Evolutionary conservation across 73 alveolate genomes (phyloP).

Genomic region (Uronychia binucleata): DNA sequence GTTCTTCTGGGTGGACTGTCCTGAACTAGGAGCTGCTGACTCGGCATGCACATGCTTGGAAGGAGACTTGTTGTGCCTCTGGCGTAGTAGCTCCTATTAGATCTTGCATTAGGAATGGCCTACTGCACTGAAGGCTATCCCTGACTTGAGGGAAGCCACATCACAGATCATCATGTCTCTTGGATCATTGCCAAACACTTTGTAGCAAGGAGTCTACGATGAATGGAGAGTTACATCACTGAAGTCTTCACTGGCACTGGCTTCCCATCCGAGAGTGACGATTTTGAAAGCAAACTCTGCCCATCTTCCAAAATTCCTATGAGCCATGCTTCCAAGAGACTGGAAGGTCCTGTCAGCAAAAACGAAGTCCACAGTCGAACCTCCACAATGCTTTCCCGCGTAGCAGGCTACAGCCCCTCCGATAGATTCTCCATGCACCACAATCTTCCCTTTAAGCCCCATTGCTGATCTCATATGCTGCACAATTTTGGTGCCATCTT

Average conservation of each 20-base stretch:
- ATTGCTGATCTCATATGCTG: slow-evolving; percentile 51
- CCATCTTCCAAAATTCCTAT: slow-evolving; percentile 42
- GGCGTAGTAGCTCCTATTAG: background rate
- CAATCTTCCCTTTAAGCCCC: slow-evolving; percentile 42
- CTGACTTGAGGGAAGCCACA: slow-evolving; percentile 45
- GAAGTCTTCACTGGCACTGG: slow-evolving; percentile 1
- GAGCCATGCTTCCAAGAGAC: slow-evolving; percentile 34
- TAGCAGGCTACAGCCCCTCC: slow-evolving; percentile 73
- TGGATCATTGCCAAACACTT: slow-evolving; percentile 60
- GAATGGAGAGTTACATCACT: background rate
- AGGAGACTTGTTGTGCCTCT: background rate
- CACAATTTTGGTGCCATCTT: slow-evolving; percentile 54
- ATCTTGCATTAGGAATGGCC: background rate
- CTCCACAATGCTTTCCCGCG: slow-evolving; percentile 46
- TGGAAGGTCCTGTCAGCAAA: slow-evolving; percentile 69
- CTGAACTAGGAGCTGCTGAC: background rate
- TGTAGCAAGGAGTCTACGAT: slow-evolving; percentile 30
- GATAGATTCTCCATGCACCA: slow-evolving; percentile 69
- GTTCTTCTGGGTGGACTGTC: background rate
- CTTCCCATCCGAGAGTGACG: slow-evolving; percentile 47
- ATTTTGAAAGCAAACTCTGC: slow-evolving; percentile 14
- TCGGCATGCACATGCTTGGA: background rate
- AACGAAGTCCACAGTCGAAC: slow-evolving; percentile 44
- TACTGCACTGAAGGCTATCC: slow-evolving; percentile 4
- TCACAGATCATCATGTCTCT: slow-evolving; percentile 54